Percentiles rank a stretch among this genome's conserved stretches.
phyloP scores from a whole-genome alignment of 2,329 filamentous ascomycete genomes.

The Nothophoma quercina region DNA sequence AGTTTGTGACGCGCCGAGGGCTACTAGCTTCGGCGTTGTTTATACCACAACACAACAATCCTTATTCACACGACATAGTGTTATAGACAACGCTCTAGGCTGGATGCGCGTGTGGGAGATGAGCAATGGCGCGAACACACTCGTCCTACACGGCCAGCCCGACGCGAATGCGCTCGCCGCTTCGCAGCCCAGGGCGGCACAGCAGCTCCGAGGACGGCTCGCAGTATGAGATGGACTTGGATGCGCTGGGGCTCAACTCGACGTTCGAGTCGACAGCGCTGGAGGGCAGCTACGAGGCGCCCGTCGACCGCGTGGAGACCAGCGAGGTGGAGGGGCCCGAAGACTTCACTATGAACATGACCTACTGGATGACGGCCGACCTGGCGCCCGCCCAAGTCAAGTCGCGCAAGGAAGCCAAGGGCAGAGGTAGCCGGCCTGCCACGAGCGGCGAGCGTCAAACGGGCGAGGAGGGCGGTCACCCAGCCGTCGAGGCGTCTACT shows the following conservation, averaged over 20 bases:
- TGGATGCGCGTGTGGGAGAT: slow-evolving; percentile 19
- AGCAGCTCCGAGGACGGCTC: slow-evolving; percentile 42
- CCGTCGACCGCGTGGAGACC: slow-evolving; percentile 48
- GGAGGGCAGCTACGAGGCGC: slow-evolving; percentile 35
- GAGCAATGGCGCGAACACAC: slow-evolving; percentile 42
- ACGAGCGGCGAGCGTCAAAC: slow-evolving; percentile 29
- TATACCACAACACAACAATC: slow-evolving; percentile 5
- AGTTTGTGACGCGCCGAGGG: neutral
- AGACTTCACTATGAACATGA: slow-evolving; percentile 55
- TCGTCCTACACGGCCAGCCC: slow-evolving; percentile 48
- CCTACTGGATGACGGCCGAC: slow-evolving; percentile 52
- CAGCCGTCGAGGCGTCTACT: slow-evolving; percentile 22
- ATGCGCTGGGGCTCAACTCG: slow-evolving; percentile 47
- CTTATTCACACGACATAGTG: neutral
- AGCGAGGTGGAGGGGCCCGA: slow-evolving; percentile 53
- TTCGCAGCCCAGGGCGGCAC: slow-evolving; percentile 37
- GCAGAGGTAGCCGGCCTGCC: slow-evolving; percentile 21
- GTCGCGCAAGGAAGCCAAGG: slow-evolving; percentile 42
- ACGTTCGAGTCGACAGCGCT: slow-evolving; percentile 45
- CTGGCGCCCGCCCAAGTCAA: slow-evolving; percentile 40
- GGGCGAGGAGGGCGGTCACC: slow-evolving; percentile 28
- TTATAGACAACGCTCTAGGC: neutral
- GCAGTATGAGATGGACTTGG: slow-evolving; percentile 50
- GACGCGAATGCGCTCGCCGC: slow-evolving; percentile 34
- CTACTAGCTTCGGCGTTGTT: neutral